Evolutionary conservation across 2,329 filamentous ascomycete species (phyloP), one percentile per base, ranked within the genome.

Genomic region (Colletotrichum gigasporum): DNA sequence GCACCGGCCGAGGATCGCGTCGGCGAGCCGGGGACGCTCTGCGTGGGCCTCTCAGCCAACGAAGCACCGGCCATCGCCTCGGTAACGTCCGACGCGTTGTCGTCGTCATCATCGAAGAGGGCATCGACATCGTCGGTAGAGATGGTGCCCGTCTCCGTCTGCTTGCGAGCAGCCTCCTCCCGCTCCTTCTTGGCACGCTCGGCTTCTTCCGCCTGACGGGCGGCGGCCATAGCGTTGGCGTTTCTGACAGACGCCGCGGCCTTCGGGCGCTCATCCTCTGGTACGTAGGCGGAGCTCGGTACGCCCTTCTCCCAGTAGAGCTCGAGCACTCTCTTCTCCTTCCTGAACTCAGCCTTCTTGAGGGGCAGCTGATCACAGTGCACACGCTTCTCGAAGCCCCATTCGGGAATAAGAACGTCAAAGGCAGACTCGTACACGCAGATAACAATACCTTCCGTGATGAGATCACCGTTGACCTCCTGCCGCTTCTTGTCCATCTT

Each of bases 221-320:
- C 91, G 30, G 92, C 92, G 34, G 90, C 91, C 54, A 90, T 87
- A 54, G 92, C 91, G 72, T 92, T 92, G 41, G 88, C 89, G 61
- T 91, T 87, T 68, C 93, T 88, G 71, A 92, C 87, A 66, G 91
- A 91, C 10, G 87, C 86, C 59, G 87, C 90, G 52, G 91, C 90
- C 84, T 96, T 96, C 56, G 94, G 94, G 61, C 94, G 91, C 82
- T 99, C 96, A 75, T 99, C 96, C 75, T 99, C 96, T 3, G 96
- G 96, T 54, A 99, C 91, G 71, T 96, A 99, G 2, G 94, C 92
- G 42, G 95, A 97, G 67, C 94, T 98, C 26, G 95, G 93, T 7
- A 98, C 94, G 47, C 96, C 96, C 87, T 98, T 99, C 89, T 99
- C 96, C 96, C 96, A 99, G 85, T 97, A 99, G 14, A 99, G 87